Evolutionary conservation across 2,329 filamentous ascomycete genomes (phyloP).

Genomic region (Gyromitra esculenta): DNA sequence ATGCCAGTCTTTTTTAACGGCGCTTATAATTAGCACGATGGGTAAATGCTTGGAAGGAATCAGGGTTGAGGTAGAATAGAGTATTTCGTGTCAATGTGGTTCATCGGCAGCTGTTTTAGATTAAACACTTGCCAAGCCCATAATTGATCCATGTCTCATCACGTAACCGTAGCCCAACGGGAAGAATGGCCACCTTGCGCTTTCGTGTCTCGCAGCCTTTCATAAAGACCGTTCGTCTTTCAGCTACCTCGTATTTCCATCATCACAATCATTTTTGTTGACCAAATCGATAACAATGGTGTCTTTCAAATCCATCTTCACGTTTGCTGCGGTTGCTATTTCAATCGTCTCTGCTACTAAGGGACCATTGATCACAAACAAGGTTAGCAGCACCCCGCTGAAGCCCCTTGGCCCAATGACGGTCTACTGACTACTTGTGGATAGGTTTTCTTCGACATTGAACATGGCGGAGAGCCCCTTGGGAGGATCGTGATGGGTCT

Average conservation of each 20-base stretch:
- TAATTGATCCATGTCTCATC: constrained; percentile 18
- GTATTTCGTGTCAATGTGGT: too few species aligned
- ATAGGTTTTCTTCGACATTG: constrained; percentile 80
- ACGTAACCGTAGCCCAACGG: constrained; percentile 32
- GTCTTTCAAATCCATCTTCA: constrained; percentile 67
- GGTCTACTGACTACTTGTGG: constrained; percentile 12
- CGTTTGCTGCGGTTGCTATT: constrained; percentile 79
- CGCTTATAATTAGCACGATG: background rate
- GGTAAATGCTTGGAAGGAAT: background rate
- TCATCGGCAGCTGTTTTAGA: background rate
- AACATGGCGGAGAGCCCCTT: constrained; percentile 76
- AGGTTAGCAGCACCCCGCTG: constrained; percentile 65
- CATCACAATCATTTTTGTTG: constrained; percentile 31
- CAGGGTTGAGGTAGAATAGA: too few species aligned
- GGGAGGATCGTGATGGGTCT: constrained; percentile 83
- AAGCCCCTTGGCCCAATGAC: background rate
- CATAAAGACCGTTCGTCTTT: constrained; percentile 30
- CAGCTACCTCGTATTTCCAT: constrained; percentile 8
- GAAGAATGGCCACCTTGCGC: constrained; percentile 44
- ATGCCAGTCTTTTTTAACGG: too few species aligned
- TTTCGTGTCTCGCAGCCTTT: constrained; percentile 31
- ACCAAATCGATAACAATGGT: constrained; percentile 32
- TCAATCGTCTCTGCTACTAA: constrained; percentile 80
- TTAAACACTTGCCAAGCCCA: constrained; percentile 29
- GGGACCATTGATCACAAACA: constrained; percentile 94